A percentile compares a stretch with the other conserved stretches of the same genome.
These are phyloP conservation scores for Neurospora sp. DNA, from an alignment of 495 filamentous ascomycete genomes.

Conservation along the genomic window DNA sequence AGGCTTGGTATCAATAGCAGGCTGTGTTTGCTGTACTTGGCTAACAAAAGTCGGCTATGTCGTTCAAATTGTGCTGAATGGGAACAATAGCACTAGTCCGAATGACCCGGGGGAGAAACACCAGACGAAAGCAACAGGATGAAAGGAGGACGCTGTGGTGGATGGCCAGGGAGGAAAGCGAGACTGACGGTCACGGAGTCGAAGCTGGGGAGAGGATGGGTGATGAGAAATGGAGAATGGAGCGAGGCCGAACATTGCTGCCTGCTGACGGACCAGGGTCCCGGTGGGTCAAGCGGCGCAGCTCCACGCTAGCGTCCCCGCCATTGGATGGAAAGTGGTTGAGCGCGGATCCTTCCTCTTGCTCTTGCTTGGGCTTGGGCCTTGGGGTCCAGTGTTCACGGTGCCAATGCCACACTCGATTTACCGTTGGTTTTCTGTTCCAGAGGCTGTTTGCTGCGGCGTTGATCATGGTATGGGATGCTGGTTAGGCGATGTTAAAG, in stretches of 20 bases:
- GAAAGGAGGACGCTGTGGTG: constrained; percentile 7
- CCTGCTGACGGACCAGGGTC: constrained; percentile 19
- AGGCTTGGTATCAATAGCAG: not conserved
- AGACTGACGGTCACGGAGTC: not conserved
- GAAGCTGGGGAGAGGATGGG: constrained; percentile 4
- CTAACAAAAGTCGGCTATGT: not conserved
- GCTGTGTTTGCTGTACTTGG: not conserved
- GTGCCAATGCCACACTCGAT: constrained; percentile 12
- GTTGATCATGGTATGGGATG: constrained; percentile 10
- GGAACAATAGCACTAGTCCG: not conserved
- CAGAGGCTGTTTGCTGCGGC: not conserved
- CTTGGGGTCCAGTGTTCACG: constrained; percentile 6
- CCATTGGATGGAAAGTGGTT: constrained; percentile 12
- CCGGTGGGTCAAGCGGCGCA: constrained; percentile 21
- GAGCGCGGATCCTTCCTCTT: constrained; percentile 17
- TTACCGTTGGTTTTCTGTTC: not conserved
- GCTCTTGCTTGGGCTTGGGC: constrained; percentile 1
- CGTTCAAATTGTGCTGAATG: not conserved
- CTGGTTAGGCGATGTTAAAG: constrained; percentile 7
- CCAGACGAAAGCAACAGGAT: constrained; percentile 3
- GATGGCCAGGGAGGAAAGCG: constrained; percentile 5
- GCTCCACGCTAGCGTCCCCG: not conserved
- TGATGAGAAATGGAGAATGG: constrained; percentile 26
- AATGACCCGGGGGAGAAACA: constrained; percentile 13
- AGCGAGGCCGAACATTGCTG: constrained; percentile 19